phyloP scores from a whole-genome alignment of 495 filamentous ascomycete species.

The Xylaria curta region DNA sequence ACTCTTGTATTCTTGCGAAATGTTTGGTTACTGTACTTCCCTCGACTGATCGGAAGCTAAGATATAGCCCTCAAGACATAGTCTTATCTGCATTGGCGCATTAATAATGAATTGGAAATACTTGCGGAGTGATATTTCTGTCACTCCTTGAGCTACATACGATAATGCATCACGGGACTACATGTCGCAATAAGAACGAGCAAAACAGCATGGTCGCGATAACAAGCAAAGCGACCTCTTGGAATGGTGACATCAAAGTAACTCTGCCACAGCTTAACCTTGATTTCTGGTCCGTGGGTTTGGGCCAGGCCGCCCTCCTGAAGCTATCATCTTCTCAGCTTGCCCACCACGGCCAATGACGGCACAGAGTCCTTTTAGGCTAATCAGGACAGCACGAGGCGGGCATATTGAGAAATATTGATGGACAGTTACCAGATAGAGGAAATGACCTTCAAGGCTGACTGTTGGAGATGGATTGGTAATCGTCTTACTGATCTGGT shows the following conservation, averaged over 20 bases:
- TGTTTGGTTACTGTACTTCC: background rate
- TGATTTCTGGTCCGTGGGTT: background rate
- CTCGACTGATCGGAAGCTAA: background rate
- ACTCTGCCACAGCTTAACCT: background rate
- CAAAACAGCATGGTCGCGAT: background rate
- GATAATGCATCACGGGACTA: background rate
- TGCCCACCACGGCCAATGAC: background rate
- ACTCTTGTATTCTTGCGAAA: background rate
- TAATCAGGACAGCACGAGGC: slow-evolving; percentile 7
- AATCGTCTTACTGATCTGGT: background rate
- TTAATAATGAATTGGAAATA: slow-evolving; percentile 24
- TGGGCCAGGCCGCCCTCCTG: slow-evolving; percentile 5
- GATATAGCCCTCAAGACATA: background rate
- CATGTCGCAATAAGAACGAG: background rate
- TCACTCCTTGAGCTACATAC: background rate
- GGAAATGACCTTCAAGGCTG: slow-evolving; percentile 20
- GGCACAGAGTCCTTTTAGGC: background rate
- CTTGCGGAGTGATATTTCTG: background rate
- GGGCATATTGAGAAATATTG: background rate
- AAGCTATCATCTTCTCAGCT: slow-evolving; percentile 3
- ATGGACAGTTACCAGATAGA: slow-evolving; percentile 7
- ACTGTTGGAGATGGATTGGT: slow-evolving; percentile 22
- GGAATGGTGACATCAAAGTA: slow-evolving; percentile 17
- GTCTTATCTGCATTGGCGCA: background rate
- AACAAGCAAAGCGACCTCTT: background rate